Base-by-base conservation (phyloP, 352 stramenopile genomes). In the Elongisporangium prolatum region DNA sequence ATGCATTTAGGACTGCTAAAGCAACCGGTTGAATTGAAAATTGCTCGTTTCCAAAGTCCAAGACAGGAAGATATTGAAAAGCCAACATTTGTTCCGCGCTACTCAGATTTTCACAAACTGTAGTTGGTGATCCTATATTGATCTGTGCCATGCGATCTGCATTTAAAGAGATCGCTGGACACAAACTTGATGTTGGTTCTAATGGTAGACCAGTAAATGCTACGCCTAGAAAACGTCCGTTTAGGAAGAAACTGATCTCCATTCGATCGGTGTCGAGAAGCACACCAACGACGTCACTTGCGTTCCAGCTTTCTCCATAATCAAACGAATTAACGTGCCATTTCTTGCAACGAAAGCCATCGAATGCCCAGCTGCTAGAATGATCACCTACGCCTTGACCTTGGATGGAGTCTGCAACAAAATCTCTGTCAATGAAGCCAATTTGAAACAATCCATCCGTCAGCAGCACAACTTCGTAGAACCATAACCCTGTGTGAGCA, bases 391-490 rank as follows among this genome's bases (percentile, higher is more conserved):
- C 93, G 7, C 93, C 88, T 68, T 96, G 88, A 4, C 89, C 91
- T 68, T 92, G 75, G 7, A 91, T 56, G 4, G 88, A 65, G 58
- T 97, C 89, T n/a, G 84, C 71, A 8, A 71, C 56, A 65, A 98
- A 98, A 0, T 83, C 68, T 17, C 52, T 59, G n/a, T 94, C 87
- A 20, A 96, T 77, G 80, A 95, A 98, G 2, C 95, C 95, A 63
- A 98, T 96, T 63, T 98, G 93, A 67, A 96, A 95, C 0, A 98
- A 71, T 9, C 94, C 93, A 56, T 93, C 91, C 0, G 77, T 97
- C 21, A 97, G 68, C 1, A 98, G 63, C 2, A 72, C 65, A 3
- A 95, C 91, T 74, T 98, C 91, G 61, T 97, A 96, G 57, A 97
- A 98, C 67, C 65, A 98, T 17, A 94, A 57, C 0, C 87, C 88